Evolutionary conservation across 78 protist species (phyloP).

Genomic region (Polysphondylium violaceum): DNA sequence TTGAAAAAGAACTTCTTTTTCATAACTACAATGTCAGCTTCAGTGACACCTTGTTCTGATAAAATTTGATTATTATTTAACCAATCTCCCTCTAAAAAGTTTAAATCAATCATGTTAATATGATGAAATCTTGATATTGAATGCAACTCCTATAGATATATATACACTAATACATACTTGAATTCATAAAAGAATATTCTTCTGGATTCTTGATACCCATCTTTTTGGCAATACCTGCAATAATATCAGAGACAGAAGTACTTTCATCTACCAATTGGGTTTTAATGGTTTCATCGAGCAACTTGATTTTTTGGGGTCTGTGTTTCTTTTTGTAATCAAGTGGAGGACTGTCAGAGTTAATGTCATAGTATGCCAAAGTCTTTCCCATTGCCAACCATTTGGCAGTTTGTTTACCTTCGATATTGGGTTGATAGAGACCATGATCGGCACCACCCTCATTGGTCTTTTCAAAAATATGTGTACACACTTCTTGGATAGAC

Average conservation of each 20-base stretch:
- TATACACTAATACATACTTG: background rate
- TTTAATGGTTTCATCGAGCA: slow-evolving; percentile 78
- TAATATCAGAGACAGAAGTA: slow-evolving; percentile 54
- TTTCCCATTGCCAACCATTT: slow-evolving; percentile 65
- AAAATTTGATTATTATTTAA: slow-evolving; percentile 82
- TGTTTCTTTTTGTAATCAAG: slow-evolving; percentile 80
- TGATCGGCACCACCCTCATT: slow-evolving; percentile 83
- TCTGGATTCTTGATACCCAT: slow-evolving; percentile 83
- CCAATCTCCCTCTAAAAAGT: slow-evolving; percentile 77
- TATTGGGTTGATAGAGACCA: slow-evolving; percentile 71
- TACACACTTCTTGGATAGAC: slow-evolving; percentile 59
- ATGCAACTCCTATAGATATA: background rate
- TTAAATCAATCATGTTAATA: background rate
- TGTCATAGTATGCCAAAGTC: slow-evolving; percentile 70
- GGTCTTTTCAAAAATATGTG: slow-evolving; percentile 65
- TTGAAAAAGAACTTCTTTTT: slow-evolving; percentile 90
- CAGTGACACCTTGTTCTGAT: slow-evolving; percentile 87
- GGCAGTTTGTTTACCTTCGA: slow-evolving; percentile 38
- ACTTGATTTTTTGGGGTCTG: slow-evolving; percentile 69
- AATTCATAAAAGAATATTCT: slow-evolving; percentile 71
- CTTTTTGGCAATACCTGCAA: slow-evolving; percentile 41
- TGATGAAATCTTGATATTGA: background rate
- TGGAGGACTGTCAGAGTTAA: slow-evolving; percentile 21
- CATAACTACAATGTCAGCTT: slow-evolving; percentile 66
- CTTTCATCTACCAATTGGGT: slow-evolving; percentile 76